Evolutionary conservation across 2,329 filamentous ascomycete species (phyloP).

Genomic region (Pseudogymnoascus sp.): DNA sequence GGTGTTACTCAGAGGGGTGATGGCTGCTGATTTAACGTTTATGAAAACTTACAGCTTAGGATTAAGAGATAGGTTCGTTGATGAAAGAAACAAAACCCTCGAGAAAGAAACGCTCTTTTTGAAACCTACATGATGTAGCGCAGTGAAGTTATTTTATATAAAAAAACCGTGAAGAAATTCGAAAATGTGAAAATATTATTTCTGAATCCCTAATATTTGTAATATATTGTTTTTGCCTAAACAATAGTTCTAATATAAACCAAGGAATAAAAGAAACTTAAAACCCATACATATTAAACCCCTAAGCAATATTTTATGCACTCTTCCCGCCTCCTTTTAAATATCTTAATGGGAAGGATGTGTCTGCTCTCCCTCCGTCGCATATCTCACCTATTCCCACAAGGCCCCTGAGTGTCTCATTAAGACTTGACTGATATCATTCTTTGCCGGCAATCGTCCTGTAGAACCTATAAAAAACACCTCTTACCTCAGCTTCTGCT

Average conservation of each 20-base stretch:
- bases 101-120: no score
- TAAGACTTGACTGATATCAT: background rate
- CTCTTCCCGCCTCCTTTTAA: background rate
- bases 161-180: no score
- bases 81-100: no score
- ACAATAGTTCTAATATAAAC: background rate
- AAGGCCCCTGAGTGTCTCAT: background rate
- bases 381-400: background rate
- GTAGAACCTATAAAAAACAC: background rate
- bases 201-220: background rate
- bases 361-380: background rate
- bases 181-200: background rate
- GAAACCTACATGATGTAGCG: no score
- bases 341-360: background rate
- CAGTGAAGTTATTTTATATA: no score
- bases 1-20: no score
- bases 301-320: background rate
- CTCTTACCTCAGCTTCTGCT: background rate
- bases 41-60: no score
- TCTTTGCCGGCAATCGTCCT: background rate
- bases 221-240: background rate
- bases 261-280: background rate
- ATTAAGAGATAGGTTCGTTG: no score
- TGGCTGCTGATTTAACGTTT: no score
- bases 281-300: background rate